Evolutionary conservation across 441 rosid species (phyloP).

Genomic region (Euphorbia celastroides): DNA sequence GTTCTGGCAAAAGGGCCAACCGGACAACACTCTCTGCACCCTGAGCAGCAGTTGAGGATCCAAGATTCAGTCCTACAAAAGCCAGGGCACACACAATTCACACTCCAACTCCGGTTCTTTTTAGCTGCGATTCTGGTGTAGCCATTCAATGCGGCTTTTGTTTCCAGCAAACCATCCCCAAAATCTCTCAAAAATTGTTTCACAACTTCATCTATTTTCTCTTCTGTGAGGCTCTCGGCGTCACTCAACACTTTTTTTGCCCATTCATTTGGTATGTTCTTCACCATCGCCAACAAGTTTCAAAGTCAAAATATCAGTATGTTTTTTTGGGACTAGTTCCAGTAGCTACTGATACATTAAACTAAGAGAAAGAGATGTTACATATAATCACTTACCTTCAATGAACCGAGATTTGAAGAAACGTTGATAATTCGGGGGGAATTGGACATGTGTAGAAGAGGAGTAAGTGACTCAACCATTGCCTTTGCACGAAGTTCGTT

Average conservation of each 20-base stretch:
- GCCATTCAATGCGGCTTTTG: slow-evolving; percentile 51
- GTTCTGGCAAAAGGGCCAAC: slow-evolving; percentile 39
- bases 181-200: slow-evolving; percentile 40
- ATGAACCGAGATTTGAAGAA: slow-evolving; percentile 33
- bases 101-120: slow-evolving; percentile 32
- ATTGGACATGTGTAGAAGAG: slow-evolving; percentile 47
- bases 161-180: slow-evolving; percentile 32
- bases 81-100: slow-evolving; percentile 56
- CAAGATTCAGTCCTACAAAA: slow-evolving; percentile 45
- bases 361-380: too few species aligned
- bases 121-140: slow-evolving; percentile 48
- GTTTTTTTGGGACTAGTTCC: not conserved
- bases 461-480: slow-evolving; percentile 42
- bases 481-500: slow-evolving; percentile 45
- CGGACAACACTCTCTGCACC: slow-evolving; percentile 46
- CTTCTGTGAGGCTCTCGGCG: slow-evolving; percentile 42
- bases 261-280: slow-evolving; percentile 40
- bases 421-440: slow-evolving; percentile 48
- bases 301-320: not conserved
- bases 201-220: slow-evolving; percentile 41
- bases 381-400: slow-evolving; percentile 30
- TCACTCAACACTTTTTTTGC: slow-evolving; percentile 40
- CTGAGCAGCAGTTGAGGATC: slow-evolving; percentile 34
- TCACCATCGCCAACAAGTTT: not conserved
- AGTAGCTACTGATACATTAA: not conserved